These are phyloP conservation scores for Anthoceros angustus DNA, from an alignment of 225 moss, liverwort and hornwort genomes.

Conservation along the genomic window DNA sequence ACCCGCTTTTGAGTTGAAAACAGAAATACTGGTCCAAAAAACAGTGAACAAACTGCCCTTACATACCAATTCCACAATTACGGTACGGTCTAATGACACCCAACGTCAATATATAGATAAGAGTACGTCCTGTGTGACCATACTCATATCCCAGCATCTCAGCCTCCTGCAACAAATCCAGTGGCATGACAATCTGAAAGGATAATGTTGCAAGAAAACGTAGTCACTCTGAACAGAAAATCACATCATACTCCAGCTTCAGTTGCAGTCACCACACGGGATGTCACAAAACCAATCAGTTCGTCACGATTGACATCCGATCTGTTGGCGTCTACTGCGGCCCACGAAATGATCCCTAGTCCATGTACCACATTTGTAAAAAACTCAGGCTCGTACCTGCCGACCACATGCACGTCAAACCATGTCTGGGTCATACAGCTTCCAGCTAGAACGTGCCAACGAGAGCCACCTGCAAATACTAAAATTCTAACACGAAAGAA, in stretches of 20 bases:
- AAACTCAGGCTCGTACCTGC: slow-evolving; percentile 78
- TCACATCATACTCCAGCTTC: slow-evolving; percentile 46
- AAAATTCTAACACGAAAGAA: neutral
- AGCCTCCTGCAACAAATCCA: slow-evolving; percentile 34
- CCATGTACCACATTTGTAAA: slow-evolving; percentile 71
- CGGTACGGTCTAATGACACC: slow-evolving; percentile 79
- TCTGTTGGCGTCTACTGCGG: slow-evolving; percentile 70
- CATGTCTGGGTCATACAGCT: neutral
- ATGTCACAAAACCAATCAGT: slow-evolving; percentile 84
- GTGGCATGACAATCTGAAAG: neutral
- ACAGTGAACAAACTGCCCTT: neutral
- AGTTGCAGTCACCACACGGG: slow-evolving; percentile 51
- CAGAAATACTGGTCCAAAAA: neutral
- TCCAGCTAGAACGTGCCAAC: neutral
- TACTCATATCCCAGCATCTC: slow-evolving; percentile 83
- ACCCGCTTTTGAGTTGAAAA: neutral
- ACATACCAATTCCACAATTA: slow-evolving; percentile 68
- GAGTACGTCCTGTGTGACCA: slow-evolving; percentile 48
- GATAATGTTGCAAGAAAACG: neutral
- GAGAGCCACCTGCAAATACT: neutral
- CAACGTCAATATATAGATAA: slow-evolving; percentile 80
- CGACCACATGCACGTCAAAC: neutral
- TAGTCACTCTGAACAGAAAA: neutral
- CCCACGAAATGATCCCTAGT: slow-evolving; percentile 80
- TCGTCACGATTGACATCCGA: slow-evolving; percentile 60